phyloP scores from a whole-genome alignment of 2,329 filamentous ascomycete species.

The Celoporthe dispersa region DNA sequence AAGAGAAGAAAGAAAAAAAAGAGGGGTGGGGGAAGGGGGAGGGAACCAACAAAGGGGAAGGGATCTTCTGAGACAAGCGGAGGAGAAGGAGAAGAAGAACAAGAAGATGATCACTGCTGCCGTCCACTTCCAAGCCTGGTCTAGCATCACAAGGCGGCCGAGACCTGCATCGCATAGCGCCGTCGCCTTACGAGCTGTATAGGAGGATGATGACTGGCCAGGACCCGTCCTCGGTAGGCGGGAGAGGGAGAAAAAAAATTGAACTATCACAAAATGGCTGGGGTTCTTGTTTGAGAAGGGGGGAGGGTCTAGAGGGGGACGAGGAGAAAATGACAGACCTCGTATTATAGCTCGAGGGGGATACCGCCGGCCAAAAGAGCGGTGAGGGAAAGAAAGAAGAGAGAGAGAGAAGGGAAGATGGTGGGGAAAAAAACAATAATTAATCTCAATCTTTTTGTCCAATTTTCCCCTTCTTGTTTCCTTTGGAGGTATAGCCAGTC shows the following conservation, averaged over 20 bases:
- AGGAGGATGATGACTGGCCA: neutral
- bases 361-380: neutral
- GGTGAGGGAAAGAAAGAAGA: neutral
- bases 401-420: too few species aligned
- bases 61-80: neutral
- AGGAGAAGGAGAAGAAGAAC: neutral
- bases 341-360: neutral
- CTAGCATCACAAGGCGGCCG: constrained; percentile 16
- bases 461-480: too few species aligned
- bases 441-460: too few species aligned
- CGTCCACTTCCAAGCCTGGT: neutral
- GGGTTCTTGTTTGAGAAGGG: too few species aligned
- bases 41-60: neutral
- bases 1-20: too few species aligned
- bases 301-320: neutral
- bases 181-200: constrained; percentile 16
- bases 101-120: neutral
- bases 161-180: constrained; percentile 26
- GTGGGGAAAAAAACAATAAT: too few species aligned
- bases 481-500: too few species aligned
- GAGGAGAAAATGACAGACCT: neutral
- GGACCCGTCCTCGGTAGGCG: neutral
- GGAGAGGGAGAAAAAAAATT: neutral
- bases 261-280: neutral
- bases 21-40: too few species aligned